A percentile compares a stretch with the other conserved stretches of the same genome.
Conservation (phyloP, 164 flowering plant genomes). For the Chloranthus sessilifolius region DNA sequence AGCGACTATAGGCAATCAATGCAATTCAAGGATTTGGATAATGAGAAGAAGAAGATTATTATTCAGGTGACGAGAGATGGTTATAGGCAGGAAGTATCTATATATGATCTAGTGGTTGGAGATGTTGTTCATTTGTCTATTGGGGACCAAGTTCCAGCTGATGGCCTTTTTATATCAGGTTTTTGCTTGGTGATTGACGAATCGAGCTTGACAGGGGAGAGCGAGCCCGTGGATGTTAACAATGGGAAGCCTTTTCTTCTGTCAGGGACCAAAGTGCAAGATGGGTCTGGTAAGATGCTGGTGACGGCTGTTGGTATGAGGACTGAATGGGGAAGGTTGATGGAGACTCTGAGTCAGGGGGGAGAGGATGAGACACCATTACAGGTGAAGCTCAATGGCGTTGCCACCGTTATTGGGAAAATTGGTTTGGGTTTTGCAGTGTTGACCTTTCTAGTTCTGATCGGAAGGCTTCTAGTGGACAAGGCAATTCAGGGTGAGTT, state of each 20-base stretch:
- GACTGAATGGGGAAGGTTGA: conserved; percentile 57
- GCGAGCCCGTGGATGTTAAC: conserved; percentile 31
- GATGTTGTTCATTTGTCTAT: conserved; percentile 41
- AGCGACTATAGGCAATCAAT: conserved; percentile 51
- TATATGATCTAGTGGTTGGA: conserved; percentile 47
- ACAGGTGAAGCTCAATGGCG: conserved; percentile 56
- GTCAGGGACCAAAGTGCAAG: conserved; percentile 47
- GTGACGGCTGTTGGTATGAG: conserved; percentile 55
- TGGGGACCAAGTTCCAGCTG: conserved; percentile 57
- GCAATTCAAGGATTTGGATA: conserved; percentile 44
- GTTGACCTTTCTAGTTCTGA: conserved; percentile 37
- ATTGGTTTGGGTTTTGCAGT: conserved; percentile 40
- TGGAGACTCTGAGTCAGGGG: conserved; percentile 47
- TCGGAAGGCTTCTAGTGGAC: conserved; percentile 27
- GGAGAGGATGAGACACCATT: conserved; percentile 53
- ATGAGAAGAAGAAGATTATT: conserved; percentile 41
- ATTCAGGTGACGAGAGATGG: conserved; percentile 48
- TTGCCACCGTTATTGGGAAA: conserved; percentile 51
- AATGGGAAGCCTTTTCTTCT: conserved; percentile 38
- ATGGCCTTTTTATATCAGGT: conserved; percentile 43
- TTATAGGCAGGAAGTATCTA: conserved; percentile 33
- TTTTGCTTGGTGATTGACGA: conserved; percentile 41
- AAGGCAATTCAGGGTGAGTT: conserved; percentile 28
- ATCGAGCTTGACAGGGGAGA: conserved; percentile 53
- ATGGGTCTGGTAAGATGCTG: conserved; percentile 49